Base-by-base conservation (phyloP, 2,329 filamentous ascomycete species). In the Colletotrichum salicis region DNA sequence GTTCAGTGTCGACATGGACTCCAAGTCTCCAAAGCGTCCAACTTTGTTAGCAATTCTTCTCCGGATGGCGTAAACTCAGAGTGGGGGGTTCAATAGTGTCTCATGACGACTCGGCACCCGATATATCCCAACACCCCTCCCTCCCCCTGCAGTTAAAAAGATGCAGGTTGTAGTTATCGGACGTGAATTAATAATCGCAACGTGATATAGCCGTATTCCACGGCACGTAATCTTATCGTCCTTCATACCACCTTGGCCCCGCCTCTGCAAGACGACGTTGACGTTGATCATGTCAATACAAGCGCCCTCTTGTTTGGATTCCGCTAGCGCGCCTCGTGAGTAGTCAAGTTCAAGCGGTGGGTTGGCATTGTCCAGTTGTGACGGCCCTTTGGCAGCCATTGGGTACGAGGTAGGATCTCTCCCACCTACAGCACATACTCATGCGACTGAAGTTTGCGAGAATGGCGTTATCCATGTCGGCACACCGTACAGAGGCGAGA, bases 381-480 rank as follows among this genome's bases (percentile, higher is more conserved):
- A 51, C 19, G 27, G 8, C 15, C 59, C 48, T 24, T 41, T 54
- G 29, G 15, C n/a, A 52, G 22, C 59, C 12, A 8, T 24, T 51
- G 27, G 13, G 45, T 11, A 24, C 19, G 37, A 15, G 27, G 27
- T 48, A 48, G 41, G 19, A 48, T 48, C 19, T 48, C 56, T 67
- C 48, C 41, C 29, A 27, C 59, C 37, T 27, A 41, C 58, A 68
- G 58, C 57, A 19, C 29, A 52, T 41, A 6, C 29, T 58, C 60
- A 67, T 71, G 45, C 55, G 41, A 45, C 41, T 29, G 29, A 19
- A 51, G 41, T 57, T 61, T 41, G 37, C 6, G 12, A 13, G 7
- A 59, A 33, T 27, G 27, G 31, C 31, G 22, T 56, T 12, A 62
- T 22, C 68, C 65, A 60, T 70, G 70, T 70, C 70, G 54, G 64